These are phyloP conservation scores for Phialocephala sp. DNA, from an alignment of 2,329 filamentous ascomycete species.

Conservation along the genomic window DNA sequence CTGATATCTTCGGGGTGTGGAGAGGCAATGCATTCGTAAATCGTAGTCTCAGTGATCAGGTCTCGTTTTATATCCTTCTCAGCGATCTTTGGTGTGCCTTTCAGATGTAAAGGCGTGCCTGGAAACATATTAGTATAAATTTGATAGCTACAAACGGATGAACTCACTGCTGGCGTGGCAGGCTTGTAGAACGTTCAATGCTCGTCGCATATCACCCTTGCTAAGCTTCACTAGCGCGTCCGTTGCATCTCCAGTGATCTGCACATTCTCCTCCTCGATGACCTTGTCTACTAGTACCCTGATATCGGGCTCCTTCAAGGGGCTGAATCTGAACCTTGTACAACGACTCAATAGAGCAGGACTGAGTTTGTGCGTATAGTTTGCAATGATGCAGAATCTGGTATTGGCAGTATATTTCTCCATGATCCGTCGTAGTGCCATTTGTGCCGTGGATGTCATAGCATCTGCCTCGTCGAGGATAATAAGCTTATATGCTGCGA, in stretches of 20 bases:
- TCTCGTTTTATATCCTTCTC: conserved; percentile 76
- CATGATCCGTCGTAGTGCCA: conserved; percentile 97
- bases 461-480: conserved; percentile 98
- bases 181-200: conserved; percentile 93
- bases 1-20: conserved; percentile 89
- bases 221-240: conserved; percentile 85
- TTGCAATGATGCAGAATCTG: conserved; percentile 96
- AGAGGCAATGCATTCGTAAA: conserved; percentile 97
- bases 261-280: conserved; percentile 83
- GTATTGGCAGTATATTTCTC: conserved; percentile 99
- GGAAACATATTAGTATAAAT: conserved; percentile 14
- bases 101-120: conserved; percentile 72
- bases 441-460: conserved; percentile 98
- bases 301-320: conserved; percentile 88
- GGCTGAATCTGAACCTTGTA: conserved; percentile 93
- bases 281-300: conserved; percentile 85
- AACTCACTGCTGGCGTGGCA: conserved; percentile 88
- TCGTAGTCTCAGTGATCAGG: conserved; percentile 86
- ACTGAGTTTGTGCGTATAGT: conserved; percentile 97
- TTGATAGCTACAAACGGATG: neutral
- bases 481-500: conserved; percentile 91
- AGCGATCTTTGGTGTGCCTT: conserved; percentile 62
- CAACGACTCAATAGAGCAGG: conserved; percentile 91
- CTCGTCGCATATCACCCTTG: conserved; percentile 94
- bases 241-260: conserved; percentile 80